A percentile compares a stretch with the other conserved stretches of the same genome.
phyloP scores from a whole-genome alignment of 331 rosid genomes.

The Arachis monticola region DNA sequence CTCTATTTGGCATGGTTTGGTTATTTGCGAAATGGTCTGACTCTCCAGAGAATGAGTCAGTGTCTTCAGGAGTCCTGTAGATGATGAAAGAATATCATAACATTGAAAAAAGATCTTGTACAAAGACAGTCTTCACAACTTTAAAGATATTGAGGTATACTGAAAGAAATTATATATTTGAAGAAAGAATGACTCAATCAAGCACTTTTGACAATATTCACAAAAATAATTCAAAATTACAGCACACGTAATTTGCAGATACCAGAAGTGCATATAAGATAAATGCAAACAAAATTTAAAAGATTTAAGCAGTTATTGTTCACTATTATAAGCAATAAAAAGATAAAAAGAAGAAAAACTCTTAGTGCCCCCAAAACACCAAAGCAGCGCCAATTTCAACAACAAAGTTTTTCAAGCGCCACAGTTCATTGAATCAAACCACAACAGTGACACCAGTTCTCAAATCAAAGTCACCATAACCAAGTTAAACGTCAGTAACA shows the following conservation, averaged over 20 bases:
- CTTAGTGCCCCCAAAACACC: conserved; percentile 15
- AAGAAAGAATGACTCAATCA: conserved; percentile 1
- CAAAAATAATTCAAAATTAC: background rate
- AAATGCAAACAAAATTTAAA: conserved; percentile 6
- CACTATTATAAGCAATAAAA: conserved; percentile 2
- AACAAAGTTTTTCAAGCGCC: background rate
- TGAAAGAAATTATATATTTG: background rate
- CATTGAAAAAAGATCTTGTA: background rate
- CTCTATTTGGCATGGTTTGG: conserved; percentile 52
- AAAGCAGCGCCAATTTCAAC: conserved; percentile 10
- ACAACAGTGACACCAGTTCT: background rate
- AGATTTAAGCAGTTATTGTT: conserved; percentile 13
- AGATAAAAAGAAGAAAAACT: background rate
- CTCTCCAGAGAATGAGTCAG: conserved; percentile 69
- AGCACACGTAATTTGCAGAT: conserved; percentile 4
- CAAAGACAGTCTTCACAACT: background rate
- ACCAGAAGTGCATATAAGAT: background rate
- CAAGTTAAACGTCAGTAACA: conserved; percentile 12
- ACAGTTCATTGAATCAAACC: conserved; percentile 25
- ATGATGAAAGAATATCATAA: conserved; percentile 40
- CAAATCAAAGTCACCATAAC: conserved; percentile 16
- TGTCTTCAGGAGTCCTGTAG: conserved; percentile 80
- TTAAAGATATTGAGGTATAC: background rate
- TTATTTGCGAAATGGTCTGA: conserved; percentile 64
- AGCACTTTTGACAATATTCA: conserved; percentile 13